Base-by-base conservation (phyloP, 2,329 filamentous ascomycete species). In the Aspergillus fischeri region DNA sequence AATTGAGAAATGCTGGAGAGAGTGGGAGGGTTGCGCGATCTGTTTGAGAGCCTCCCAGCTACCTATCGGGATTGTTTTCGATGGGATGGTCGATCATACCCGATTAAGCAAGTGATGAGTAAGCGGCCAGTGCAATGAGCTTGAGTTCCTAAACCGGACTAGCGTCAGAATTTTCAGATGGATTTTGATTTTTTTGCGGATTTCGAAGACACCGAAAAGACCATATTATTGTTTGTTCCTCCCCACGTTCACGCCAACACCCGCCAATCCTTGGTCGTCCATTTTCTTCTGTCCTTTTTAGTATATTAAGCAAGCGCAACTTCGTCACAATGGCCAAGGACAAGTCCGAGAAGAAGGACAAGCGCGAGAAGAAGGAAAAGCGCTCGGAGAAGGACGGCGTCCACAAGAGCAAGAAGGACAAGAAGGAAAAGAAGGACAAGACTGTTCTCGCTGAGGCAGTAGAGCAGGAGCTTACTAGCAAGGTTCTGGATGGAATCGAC, bases 361-460 rank as follows among this genome's bases (percentile, higher is more conserved):
- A 78, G 71, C 70, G 68, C 63, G 75, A 77, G 65, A 73, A 71
- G 70, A 72, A 72, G 69, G 70, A 73, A 62, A 78, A 78, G 71
- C 75, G 75, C 57, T 70, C 75, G 57, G 76, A 78, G 64, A 75
- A 75, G 63, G 74, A 78, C 64, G 77, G 77, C 53, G 72, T 78
- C 50, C 68, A 72, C 69, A 78, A 77, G 70, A 63, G 63, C 66
- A 78, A 79, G 68, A 79, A 79, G 67, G 73, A 78, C 48, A 76
- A 77, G 70, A 77, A 77, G 63, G 73, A 76, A 21, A 77, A 77
- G 70, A 76, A 76, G 67, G 73, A 74, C 47, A 73, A 73, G 64
- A 70, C 68, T 53, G 62, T 58, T 64, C 69, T 77, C 49, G 66
- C 66, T 58, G 73, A 76, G 58, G 73, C 71, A 38, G 72, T 71